Percentiles rank a stretch among this genome's conserved stretches.
Evolutionary conservation across 108 stramenopile species (phyloP).

Genomic region (Skeletonema costatum): DNA sequence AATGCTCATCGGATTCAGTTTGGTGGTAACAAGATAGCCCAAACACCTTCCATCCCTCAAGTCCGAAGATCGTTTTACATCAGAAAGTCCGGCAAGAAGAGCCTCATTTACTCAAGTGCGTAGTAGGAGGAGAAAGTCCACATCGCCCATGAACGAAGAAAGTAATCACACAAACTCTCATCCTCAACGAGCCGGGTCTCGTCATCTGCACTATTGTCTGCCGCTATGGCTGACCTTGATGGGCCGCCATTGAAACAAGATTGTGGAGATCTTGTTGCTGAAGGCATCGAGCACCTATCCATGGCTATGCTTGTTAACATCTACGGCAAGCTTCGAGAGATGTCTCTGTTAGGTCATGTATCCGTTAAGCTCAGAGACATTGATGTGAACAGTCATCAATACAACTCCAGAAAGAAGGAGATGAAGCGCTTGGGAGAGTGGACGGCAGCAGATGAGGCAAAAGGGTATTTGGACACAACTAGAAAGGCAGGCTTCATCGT

Average conservation of each 20-base stretch:
- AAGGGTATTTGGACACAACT: neutral
- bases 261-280: conserved; percentile 8
- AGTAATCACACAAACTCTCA: no score
- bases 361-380: conserved; percentile 10
- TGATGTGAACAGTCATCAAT: conserved; percentile 13
- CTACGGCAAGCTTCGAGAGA: conserved; percentile 11
- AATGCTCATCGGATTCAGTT: no score
- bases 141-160: no score
- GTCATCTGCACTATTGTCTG: no score
- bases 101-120: no score
- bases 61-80: no score
- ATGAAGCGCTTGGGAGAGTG: conserved; percentile 1
- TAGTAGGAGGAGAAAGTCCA: no score
- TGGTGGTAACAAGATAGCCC: no score
- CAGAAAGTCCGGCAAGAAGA: no score
- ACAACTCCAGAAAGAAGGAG: conserved; percentile 2
- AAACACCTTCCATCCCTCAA: no score
- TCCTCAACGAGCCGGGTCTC: no score
- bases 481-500: conserved; percentile 7
- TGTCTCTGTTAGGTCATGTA: conserved; percentile 8
- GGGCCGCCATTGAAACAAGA: neutral
- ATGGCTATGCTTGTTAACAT: conserved; percentile 9
- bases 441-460: neutral
- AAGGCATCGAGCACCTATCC: conserved; percentile 7
- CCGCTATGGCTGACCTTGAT: neutral